Evolutionary conservation across 2,329 filamentous ascomycete species (phyloP).

Genomic region (Nectriaceae sp.): DNA sequence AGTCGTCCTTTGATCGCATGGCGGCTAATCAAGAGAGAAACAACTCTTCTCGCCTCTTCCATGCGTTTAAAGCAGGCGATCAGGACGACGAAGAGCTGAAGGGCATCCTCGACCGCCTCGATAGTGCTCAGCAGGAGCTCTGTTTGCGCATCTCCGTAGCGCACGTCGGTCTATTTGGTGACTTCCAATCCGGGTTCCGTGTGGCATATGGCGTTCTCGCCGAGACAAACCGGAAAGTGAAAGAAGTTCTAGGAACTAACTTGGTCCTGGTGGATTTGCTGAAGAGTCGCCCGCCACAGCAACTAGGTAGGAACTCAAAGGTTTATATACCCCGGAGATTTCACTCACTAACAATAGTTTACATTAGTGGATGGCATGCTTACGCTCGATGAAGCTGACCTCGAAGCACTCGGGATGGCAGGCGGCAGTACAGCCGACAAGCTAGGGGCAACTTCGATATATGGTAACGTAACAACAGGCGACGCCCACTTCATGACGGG

Average conservation of each 20-base stretch:
- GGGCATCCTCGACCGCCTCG: not conserved
- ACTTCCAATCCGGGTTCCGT: not conserved
- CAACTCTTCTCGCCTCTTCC: not conserved
- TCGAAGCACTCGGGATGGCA: not conserved
- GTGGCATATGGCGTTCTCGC: not conserved
- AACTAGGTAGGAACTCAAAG: not conserved
- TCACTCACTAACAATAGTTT: not conserved
- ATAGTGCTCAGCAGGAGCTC: not conserved
- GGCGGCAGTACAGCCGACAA: not conserved
- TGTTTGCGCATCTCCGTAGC: not conserved
- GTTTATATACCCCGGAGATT: not conserved
- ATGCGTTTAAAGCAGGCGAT: not conserved
- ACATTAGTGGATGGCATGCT: not conserved
- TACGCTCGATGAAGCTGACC: not conserved
- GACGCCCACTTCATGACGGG: not conserved
- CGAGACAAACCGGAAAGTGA: not conserved
- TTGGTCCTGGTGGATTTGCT: not conserved
- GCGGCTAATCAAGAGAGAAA: not conserved
- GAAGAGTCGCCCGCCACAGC: not conserved
- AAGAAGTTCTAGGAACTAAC: not conserved
- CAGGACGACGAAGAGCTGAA: not conserved
- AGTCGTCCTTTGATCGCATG: not conserved
- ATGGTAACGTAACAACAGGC: not conserved
- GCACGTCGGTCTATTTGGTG: not conserved
- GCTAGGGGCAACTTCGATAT: not conserved